phyloP scores from a whole-genome alignment of 2,329 filamentous ascomycete species.

The Nakataea oryzae region DNA sequence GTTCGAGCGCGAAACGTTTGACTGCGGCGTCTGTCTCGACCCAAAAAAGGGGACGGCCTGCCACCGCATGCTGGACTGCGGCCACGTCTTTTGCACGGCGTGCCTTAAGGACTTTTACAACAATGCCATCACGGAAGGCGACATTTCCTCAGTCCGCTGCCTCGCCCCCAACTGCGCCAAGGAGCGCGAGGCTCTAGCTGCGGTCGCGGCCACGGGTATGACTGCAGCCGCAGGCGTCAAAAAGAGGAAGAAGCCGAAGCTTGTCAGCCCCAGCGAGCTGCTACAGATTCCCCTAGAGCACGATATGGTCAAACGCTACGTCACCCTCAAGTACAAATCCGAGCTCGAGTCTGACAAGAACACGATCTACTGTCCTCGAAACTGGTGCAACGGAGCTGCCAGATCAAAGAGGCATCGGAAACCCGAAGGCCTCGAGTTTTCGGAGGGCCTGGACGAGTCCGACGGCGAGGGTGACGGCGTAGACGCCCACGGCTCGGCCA shows the following conservation, averaged over 20 bases:
- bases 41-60: conserved; percentile 80
- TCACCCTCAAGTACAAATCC: conserved; percentile 83
- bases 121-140: conserved; percentile 75
- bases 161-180: conserved; percentile 70
- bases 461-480: conserved; percentile 16
- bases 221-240: conserved; percentile 18
- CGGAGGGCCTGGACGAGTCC: conserved; percentile 42
- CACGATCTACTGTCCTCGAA: conserved; percentile 83
- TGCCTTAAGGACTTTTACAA: conserved; percentile 89
- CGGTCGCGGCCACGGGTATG: conserved; percentile 15
- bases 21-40: conserved; percentile 82
- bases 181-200: conserved; percentile 27
- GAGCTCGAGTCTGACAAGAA: conserved; percentile 85
- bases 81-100: conserved; percentile 82
- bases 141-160: conserved; percentile 70
- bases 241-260: conserved; percentile 45
- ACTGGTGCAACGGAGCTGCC: conserved; percentile 87
- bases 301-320: conserved; percentile 72
- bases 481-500: conserved; percentile 3
- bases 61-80: conserved; percentile 72
- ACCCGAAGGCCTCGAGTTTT: conserved; percentile 53
- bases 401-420: conserved; percentile 65
- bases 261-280: conserved; percentile 74
- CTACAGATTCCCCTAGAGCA: conserved; percentile 63
- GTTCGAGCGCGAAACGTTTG: conserved; percentile 77